phyloP scores from a whole-genome alignment of 73 alveolate species.

The Paramecium octaurelia region DNA sequence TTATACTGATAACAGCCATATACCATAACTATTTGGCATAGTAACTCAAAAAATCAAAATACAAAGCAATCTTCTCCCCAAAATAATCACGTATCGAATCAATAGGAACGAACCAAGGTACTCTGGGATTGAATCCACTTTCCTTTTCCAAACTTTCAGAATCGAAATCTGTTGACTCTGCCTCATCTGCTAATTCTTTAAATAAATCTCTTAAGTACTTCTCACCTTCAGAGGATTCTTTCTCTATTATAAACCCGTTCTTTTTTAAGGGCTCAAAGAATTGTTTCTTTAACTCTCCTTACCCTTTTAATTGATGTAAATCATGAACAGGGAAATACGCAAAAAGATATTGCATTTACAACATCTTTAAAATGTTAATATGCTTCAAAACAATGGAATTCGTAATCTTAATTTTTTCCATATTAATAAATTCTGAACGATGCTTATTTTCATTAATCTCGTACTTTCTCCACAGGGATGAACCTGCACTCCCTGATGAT shows the following conservation, averaged over 20 bases:
- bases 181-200: conserved; percentile 23
- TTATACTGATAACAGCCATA: conserved; percentile 41
- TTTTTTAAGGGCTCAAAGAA: background rate
- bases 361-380: conserved; percentile 23
- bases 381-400: conserved; percentile 6
- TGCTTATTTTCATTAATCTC: conserved; percentile 28
- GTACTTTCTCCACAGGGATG: conserved; percentile 54
- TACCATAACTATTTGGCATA: conserved; percentile 53
- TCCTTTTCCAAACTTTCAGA: conserved; percentile 40
- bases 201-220: conserved; percentile 1
- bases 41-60: conserved; percentile 44
- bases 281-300: background rate
- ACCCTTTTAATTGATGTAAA: conserved; percentile 16
- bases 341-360: background rate
- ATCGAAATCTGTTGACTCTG: conserved; percentile 57
- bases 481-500: conserved; percentile 11
- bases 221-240: conserved; percentile 11
- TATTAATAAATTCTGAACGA: conserved; percentile 50
- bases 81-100: conserved; percentile 53
- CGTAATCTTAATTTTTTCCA: conserved; percentile 50
- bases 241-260: background rate
- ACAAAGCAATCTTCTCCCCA: conserved; percentile 66
- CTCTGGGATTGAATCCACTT: background rate
- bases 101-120: conserved; percentile 46
- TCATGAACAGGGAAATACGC: conserved; percentile 56